Conservation (phyloP, 495 filamentous ascomycete genomes). For the Margaritispora aquatica region DNA sequence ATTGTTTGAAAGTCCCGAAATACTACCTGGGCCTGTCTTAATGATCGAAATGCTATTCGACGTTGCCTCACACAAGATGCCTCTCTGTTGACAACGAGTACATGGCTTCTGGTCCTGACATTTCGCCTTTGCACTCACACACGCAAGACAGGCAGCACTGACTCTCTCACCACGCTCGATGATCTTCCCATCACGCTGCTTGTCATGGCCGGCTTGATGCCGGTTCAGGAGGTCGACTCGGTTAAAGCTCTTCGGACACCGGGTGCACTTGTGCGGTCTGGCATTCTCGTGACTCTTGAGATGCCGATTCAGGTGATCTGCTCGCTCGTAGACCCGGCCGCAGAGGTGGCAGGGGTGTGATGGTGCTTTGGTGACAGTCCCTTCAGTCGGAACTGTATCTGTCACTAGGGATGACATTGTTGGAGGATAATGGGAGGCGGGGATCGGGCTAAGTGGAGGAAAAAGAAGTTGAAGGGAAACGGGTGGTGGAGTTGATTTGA, state of each 20-base stretch:
- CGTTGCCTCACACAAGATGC: constrained; percentile 9
- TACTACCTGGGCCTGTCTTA: not conserved
- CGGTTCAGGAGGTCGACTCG: constrained; percentile 17
- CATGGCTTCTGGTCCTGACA: constrained; percentile 52
- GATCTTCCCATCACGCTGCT: not conserved
- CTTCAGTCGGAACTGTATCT: not conserved
- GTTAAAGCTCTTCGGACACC: constrained; percentile 17
- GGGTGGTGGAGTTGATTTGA: not conserved
- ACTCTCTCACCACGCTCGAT: constrained; percentile 24
- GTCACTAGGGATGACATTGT: not conserved
- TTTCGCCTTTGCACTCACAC: constrained; percentile 47
- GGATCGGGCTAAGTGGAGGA: not conserved
- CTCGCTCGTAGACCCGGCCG: constrained; percentile 6
- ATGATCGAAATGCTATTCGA: not conserved
- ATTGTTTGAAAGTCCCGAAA: not conserved
- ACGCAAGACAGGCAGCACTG: constrained; percentile 48
- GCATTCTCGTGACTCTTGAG: not conserved
- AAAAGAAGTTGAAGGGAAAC: constrained; percentile 9
- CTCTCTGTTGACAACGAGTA: constrained; percentile 36
- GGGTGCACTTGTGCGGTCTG: constrained; percentile 31
- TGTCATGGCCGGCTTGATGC: constrained; percentile 10
- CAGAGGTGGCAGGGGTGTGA: constrained; percentile 38
- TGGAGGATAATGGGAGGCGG: not conserved
- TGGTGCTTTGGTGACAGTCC: not conserved
- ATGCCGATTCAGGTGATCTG: constrained; percentile 13